Conservation (phyloP, 805 yeast genomes). For the Candida dajiaensis region DNA sequence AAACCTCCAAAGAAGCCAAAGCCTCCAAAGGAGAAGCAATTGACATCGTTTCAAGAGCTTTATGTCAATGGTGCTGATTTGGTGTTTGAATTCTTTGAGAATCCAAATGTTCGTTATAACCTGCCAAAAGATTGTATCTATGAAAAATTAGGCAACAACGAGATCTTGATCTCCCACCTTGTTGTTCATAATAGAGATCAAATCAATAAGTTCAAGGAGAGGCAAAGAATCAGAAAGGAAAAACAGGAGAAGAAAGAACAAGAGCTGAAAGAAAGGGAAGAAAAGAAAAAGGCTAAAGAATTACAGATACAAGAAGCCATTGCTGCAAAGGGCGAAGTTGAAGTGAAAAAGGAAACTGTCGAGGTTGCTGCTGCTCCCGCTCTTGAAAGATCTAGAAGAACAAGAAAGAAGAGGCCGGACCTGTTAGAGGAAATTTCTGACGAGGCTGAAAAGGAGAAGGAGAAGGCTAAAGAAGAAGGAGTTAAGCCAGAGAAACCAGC, state of each 20-base stretch:
- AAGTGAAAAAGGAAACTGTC: conserved; percentile 12
- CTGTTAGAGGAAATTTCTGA: not conserved
- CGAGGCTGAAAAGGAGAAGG: not conserved
- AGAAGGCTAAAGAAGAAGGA: conserved; percentile 8
- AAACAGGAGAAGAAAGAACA: conserved; percentile 22
- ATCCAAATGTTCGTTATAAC: conserved; percentile 63
- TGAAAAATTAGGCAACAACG: conserved; percentile 42
- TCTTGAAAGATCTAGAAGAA: conserved; percentile 32
- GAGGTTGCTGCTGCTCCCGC: conserved; percentile 4
- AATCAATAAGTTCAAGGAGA: conserved; percentile 19
- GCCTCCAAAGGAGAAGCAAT: conserved; percentile 42
- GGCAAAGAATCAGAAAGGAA: conserved; percentile 16
- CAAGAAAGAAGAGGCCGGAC: conserved; percentile 3
- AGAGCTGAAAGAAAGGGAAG: conserved; percentile 23
- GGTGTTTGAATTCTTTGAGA: conserved; percentile 81
- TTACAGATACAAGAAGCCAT: not conserved
- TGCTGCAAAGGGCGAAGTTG: conserved; percentile 11
- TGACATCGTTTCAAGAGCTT: conserved; percentile 74
- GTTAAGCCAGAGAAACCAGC: conserved; percentile 15
- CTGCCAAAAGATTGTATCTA: conserved; percentile 74
- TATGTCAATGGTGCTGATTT: conserved; percentile 64
- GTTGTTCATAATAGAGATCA: conserved; percentile 24
- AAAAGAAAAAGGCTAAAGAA: conserved; percentile 22
- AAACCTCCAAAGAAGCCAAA: conserved; percentile 7
- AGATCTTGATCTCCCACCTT: conserved; percentile 32